phyloP scores from a whole-genome alignment of 1,139 yeast species.

The Magnusiomyces paraingens region DNA sequence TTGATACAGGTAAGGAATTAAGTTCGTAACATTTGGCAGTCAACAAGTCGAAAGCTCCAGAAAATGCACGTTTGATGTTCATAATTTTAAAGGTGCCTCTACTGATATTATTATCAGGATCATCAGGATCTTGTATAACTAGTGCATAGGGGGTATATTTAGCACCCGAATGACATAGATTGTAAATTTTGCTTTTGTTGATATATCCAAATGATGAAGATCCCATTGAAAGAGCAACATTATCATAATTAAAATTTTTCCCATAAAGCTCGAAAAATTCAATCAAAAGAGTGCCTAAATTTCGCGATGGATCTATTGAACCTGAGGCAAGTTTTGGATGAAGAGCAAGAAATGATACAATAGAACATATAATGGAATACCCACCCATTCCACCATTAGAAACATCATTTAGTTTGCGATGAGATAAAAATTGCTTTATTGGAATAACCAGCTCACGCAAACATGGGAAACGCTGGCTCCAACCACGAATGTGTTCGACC shows the following conservation, averaged over 20 bases:
- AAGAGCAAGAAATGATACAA: conserved; percentile 65
- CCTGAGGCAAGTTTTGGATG: conserved; percentile 75
- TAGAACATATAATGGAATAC: conserved; percentile 81
- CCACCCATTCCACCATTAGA: conserved; percentile 97
- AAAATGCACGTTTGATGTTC: conserved; percentile 79
- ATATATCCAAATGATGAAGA: conserved; percentile 48
- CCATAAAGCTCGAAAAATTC: conserved; percentile 97
- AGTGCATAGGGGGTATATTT: conserved; percentile 46
- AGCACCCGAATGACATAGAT: conserved; percentile 45
- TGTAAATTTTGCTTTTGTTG: conserved; percentile 49
- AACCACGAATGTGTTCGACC: conserved; percentile 67
- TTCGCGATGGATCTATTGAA: conserved; percentile 61
- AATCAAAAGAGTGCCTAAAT: conserved; percentile 79
- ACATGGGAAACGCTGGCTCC: conserved; percentile 74
- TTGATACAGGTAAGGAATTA: conserved; percentile 52
- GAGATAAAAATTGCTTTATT: conserved; percentile 77
- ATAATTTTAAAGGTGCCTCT: conserved; percentile 79
- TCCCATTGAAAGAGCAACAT: conserved; percentile 42
- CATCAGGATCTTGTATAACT: conserved; percentile 89
- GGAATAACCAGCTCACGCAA: conserved; percentile 77
- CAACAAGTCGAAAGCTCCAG: conserved; percentile 82
- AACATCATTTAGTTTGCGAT: conserved; percentile 80
- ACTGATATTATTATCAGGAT: conserved; percentile 71
- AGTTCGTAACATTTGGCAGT: conserved; percentile 38
- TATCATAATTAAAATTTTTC: conserved; percentile 79